phyloP scores from a whole-genome alignment of 306 rosid genomes.

The Comarum palustre region DNA sequence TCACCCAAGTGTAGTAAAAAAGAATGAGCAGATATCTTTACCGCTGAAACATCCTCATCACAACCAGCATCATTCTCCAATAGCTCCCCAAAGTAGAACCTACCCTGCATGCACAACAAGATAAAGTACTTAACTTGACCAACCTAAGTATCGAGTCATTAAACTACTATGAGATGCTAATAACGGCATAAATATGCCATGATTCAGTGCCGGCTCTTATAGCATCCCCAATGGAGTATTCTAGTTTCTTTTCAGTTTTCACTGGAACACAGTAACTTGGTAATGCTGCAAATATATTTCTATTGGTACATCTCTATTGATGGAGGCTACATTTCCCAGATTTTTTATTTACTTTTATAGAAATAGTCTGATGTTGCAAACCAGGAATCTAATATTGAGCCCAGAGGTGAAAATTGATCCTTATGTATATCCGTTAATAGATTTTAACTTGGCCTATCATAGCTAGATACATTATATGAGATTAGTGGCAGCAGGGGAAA shows the following conservation, averaged over 20 bases:
- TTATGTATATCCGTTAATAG: neutral
- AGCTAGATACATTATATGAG: neutral
- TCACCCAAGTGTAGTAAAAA: neutral
- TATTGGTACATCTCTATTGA: neutral
- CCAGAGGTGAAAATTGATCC: neutral
- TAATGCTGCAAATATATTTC: neutral
- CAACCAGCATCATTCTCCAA: slow-evolving; percentile 60
- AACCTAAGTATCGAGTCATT: neutral
- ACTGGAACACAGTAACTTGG: neutral
- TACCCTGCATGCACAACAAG: slow-evolving; percentile 62
- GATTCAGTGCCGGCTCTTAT: neutral
- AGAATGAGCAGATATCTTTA: slow-evolving; percentile 24
- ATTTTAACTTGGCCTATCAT: neutral
- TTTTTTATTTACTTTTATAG: neutral
- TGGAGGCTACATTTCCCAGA: neutral
- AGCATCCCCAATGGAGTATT: neutral
- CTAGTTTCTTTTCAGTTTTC: neutral
- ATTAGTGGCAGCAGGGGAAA: neutral
- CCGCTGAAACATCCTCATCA: slow-evolving; percentile 74
- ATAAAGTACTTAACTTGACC: neutral
- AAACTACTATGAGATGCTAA: neutral
- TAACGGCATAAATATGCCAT: neutral
- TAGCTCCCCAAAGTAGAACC: slow-evolving; percentile 91
- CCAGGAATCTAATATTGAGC: neutral
- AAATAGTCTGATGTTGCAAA: neutral